These are phyloP conservation scores for Penicillium palitans DNA, from an alignment of 2,329 filamentous ascomycete genomes.

Conservation along the genomic window DNA sequence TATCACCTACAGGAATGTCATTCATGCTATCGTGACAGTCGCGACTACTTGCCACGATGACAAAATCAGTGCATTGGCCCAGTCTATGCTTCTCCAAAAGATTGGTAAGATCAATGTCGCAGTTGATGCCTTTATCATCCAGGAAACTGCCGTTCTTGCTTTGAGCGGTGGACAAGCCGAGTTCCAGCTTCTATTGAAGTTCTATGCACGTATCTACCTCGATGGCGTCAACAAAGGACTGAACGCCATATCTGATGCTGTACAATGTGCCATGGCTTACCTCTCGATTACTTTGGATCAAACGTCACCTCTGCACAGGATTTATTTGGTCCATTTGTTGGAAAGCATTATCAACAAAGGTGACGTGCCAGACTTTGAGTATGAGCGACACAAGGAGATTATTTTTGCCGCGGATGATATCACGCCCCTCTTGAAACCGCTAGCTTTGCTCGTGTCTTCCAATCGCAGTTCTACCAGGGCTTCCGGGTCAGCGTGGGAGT, in stretches of 20 bases:
- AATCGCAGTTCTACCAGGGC: constrained; percentile 21
- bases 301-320: constrained; percentile 73
- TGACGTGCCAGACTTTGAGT: constrained; percentile 73
- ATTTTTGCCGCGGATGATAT: constrained; percentile 86
- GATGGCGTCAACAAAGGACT: constrained; percentile 72
- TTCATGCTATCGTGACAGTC: constrained; percentile 93
- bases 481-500: constrained; percentile 37
- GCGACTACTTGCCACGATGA: constrained; percentile 78
- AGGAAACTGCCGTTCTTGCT: constrained; percentile 75
- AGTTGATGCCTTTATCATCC: constrained; percentile 83
- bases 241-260: constrained; percentile 67
- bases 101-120: constrained; percentile 76
- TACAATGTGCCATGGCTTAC: constrained; percentile 75
- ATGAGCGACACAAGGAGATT: constrained; percentile 73
- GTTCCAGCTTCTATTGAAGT: constrained; percentile 80
- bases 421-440: constrained; percentile 77
- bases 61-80: constrained; percentile 88
- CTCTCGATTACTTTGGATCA: constrained; percentile 69
- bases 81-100: constrained; percentile 97
- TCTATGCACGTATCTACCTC: constrained; percentile 74
- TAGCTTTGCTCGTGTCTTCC: constrained; percentile 77
- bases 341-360: constrained; percentile 88
- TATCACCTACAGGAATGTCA: constrained; percentile 78
- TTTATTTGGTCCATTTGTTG: constrained; percentile 80
- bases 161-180: constrained; percentile 76